Evolutionary conservation across 2,329 filamentous ascomycete genomes (phyloP).

Genomic region (Falciphora oryzae): DNA sequence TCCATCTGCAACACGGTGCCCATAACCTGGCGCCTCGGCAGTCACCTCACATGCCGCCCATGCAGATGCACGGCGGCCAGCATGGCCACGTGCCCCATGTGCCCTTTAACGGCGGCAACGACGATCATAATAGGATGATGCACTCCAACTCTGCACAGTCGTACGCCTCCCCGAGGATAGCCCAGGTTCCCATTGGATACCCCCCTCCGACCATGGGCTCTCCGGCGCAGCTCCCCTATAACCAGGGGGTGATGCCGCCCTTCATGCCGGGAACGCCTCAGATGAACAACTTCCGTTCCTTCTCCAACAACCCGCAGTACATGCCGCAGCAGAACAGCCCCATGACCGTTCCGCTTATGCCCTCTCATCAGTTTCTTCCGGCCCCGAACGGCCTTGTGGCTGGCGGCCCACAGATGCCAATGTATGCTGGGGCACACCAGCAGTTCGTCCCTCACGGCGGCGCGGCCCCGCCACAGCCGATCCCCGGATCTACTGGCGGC

Average conservation of each 20-base stretch:
- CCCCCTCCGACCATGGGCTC: slow-evolving; percentile 59
- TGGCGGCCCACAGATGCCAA: slow-evolving; percentile 67
- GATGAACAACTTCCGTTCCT: slow-evolving; percentile 64
- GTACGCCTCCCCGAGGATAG: slow-evolving; percentile 76
- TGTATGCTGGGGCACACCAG: slow-evolving; percentile 64
- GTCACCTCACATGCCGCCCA: slow-evolving; percentile 70
- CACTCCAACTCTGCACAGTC: slow-evolving; percentile 77
- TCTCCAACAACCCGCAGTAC: slow-evolving; percentile 67
- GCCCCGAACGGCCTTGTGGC: slow-evolving; percentile 63
- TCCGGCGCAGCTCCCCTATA: slow-evolving; percentile 64
- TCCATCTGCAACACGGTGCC: slow-evolving; percentile 71
- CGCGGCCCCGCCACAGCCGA: slow-evolving; percentile 42
- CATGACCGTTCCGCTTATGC: slow-evolving; percentile 80
- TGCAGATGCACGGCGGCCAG: slow-evolving; percentile 70
- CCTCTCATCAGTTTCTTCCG: slow-evolving; percentile 69
- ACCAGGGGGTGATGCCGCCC: slow-evolving; percentile 64
- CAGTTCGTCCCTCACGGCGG: slow-evolving; percentile 58
- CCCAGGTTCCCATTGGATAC: slow-evolving; percentile 63
- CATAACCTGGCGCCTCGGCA: slow-evolving; percentile 62
- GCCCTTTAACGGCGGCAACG: slow-evolving; percentile 61
- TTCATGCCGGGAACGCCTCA: slow-evolving; percentile 67
- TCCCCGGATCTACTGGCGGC: slow-evolving; percentile 60
- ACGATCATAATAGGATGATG: slow-evolving; percentile 79
- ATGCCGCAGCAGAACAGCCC: slow-evolving; percentile 62
- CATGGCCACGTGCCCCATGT: slow-evolving; percentile 61